Percentiles rank a stretch among this genome's conserved stretches.
These are phyloP conservation scores for Flaveria brownii DNA, from an alignment of 129 eudicot species.

Conservation along the genomic window DNA sequence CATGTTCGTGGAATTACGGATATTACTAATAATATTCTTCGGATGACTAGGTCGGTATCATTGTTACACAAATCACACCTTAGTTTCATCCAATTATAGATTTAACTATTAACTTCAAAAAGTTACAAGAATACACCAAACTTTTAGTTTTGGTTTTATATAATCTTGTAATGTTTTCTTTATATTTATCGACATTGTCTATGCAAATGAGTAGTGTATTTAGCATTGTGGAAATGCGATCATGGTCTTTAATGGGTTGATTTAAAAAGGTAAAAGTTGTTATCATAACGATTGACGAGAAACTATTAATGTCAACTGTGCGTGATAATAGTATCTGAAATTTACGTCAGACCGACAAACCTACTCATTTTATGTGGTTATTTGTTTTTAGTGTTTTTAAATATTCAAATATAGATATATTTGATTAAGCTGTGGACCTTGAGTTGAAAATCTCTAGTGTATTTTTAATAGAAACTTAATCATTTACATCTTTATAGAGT, in stretches of 20 bases:
- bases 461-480: neutral
- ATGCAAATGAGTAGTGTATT: neutral
- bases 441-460: neutral
- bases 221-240: neutral
- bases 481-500: too few species aligned
- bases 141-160: neutral
- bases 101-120: neutral
- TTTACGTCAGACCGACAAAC: neutral
- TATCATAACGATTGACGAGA: neutral
- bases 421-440: neutral
- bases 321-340: neutral
- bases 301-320: neutral
- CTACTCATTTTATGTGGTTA: neutral
- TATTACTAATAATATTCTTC: neutral
- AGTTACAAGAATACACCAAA: neutral
- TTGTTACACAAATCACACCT: neutral
- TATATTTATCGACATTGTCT: neutral
- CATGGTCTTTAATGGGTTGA: neutral
- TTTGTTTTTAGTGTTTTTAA: neutral
- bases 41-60: neutral
- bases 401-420: neutral
- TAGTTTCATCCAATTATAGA: neutral
- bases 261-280: neutral
- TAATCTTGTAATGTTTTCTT: neutral
- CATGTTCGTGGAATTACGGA: neutral